These are phyloP conservation scores for Herpotrichia juniperi DNA, from an alignment of 2,329 filamentous ascomycete species.

Conservation along the genomic window DNA sequence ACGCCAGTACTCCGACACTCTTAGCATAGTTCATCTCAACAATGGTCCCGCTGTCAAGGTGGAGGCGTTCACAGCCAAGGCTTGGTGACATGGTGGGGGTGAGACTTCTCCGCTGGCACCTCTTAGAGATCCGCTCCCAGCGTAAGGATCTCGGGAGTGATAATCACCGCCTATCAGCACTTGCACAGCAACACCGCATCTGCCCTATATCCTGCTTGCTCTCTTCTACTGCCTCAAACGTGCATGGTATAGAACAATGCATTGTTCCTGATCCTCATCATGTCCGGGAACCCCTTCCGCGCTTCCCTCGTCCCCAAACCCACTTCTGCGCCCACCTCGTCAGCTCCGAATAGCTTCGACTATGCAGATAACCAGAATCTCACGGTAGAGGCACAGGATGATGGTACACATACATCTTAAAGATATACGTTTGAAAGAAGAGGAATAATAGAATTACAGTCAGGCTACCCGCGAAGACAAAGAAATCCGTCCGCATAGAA, in stretches of 20 bases:
- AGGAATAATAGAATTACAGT: slow-evolving; percentile 44
- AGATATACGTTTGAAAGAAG: slow-evolving; percentile 22
- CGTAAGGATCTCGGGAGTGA: slow-evolving; percentile 13
- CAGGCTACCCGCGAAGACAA: slow-evolving; percentile 48
- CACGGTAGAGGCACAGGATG: slow-evolving; percentile 24
- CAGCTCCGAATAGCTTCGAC: slow-evolving; percentile 29
- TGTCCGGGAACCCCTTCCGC: slow-evolving; percentile 50
- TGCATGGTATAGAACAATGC: slow-evolving; percentile 49
- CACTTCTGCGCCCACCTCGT: slow-evolving; percentile 27
- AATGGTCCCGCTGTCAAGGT: slow-evolving; percentile 4
- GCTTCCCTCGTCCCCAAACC: slow-evolving; percentile 35
- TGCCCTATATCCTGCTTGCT: slow-evolving; percentile 10
- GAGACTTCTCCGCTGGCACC: slow-evolving; percentile 18
- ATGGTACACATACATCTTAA: slow-evolving; percentile 38
- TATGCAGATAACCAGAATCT: slow-evolving; percentile 27
- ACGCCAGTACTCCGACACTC: slow-evolving; percentile 5
- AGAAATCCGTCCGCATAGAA: slow-evolving; percentile 65
- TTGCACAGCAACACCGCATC: slow-evolving; percentile 5
- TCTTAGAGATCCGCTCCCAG: slow-evolving; percentile 13
- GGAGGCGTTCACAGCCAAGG: slow-evolving; percentile 12
- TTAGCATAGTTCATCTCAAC: slow-evolving; percentile 4
- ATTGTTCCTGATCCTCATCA: slow-evolving; percentile 43
- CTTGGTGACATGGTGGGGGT: slow-evolving; percentile 11
- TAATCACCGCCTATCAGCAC: slow-evolving; percentile 16
- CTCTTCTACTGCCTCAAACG: slow-evolving; percentile 23